Evolutionary conservation across 2,329 filamentous ascomycete species (phyloP), one percentile per base, ranked within the genome.

Genomic region (Aureobasidium sp.): DNA sequence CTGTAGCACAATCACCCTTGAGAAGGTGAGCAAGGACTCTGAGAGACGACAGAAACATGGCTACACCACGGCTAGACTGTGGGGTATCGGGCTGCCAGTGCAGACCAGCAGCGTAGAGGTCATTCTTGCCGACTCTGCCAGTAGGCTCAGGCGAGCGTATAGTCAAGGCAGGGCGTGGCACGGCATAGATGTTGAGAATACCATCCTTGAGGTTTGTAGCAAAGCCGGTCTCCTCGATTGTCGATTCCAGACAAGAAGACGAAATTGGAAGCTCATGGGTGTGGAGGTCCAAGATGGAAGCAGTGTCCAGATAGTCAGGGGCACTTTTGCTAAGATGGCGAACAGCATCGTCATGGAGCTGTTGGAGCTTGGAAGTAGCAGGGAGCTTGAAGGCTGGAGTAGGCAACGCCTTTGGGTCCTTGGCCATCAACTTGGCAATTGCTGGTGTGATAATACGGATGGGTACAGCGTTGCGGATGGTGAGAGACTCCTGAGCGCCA

Each of bases 41-140:
- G 29, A 75, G 63, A 3, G 71, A 69, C 11, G 73, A 73, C 2
- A 76, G 66, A 32, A 74, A 68, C 61, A 72, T 72, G 9, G 73
- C 70, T 4, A 70, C 66, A 27, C 71, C 73, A 36, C 73, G 71
- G 7, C 70, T 65, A 2, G 68, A 70, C 49, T 74, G 70, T 2
- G 62, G 63, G 6, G 67, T 45, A 3, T 66, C 59, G 36, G 67
- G 68, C 32, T 70, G 65, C 70, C 71, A 73, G 44, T 69, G 67
- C 9, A 62, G 32, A 27, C 63, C 64, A 16, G 64, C 45, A 16
- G 66, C 62, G 62, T 68, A 73, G 16, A 73, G 69, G 9, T 61
- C 64, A 21, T 66, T 65, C 47, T 64, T 69, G 29, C 69, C 70
- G 45, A 62, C 39, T 7, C 58, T 27, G 16, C 37, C 34, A 6